Evolutionary conservation across 805 yeast genomes (phyloP).

Genomic region (Wickerhamomyces mucosus): DNA sequence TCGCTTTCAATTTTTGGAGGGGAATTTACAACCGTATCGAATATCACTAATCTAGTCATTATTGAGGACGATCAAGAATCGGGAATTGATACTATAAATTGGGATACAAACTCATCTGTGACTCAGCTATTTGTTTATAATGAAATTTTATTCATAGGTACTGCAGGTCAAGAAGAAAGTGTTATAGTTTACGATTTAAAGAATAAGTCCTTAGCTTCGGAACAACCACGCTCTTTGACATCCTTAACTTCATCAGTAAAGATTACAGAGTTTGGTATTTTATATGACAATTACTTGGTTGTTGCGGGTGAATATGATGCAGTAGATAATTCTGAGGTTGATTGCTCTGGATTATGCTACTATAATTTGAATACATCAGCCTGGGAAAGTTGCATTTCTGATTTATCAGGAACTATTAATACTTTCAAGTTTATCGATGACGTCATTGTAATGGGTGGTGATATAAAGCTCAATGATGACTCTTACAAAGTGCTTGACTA

Average conservation of each 20-base stretch:
- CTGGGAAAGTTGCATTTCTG: conserved; percentile 34
- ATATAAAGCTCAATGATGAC: conserved; percentile 32
- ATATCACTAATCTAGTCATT: conserved; percentile 15
- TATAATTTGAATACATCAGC: conserved; percentile 44
- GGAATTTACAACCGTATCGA: conserved; percentile 27
- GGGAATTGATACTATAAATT: conserved; percentile 20
- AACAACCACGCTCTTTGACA: conserved; percentile 8
- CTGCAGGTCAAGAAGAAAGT: conserved; percentile 33
- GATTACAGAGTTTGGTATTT: conserved; percentile 27
- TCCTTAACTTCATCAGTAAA: conserved; percentile 21
- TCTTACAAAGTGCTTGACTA: conserved; percentile 39
- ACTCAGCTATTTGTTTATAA: conserved; percentile 10
- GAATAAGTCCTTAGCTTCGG: conserved; percentile 15
- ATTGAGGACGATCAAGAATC: conserved; percentile 18
- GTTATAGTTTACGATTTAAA: conserved; percentile 43
- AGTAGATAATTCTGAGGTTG: conserved; percentile 45
- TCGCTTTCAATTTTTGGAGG: conserved; percentile 54
- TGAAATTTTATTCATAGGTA: conserved; percentile 34
- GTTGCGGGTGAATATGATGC: conserved; percentile 68
- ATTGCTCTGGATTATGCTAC: conserved; percentile 58
- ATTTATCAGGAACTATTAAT: conserved; percentile 42
- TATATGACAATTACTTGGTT: conserved; percentile 33
- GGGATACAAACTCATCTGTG: conserved; percentile 14
- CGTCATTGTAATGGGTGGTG: conserved; percentile 43
- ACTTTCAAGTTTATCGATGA: conserved; percentile 39